phyloP scores from a whole-genome alignment of 331 rosid genomes.

The Pyracantha coccinea region DNA sequence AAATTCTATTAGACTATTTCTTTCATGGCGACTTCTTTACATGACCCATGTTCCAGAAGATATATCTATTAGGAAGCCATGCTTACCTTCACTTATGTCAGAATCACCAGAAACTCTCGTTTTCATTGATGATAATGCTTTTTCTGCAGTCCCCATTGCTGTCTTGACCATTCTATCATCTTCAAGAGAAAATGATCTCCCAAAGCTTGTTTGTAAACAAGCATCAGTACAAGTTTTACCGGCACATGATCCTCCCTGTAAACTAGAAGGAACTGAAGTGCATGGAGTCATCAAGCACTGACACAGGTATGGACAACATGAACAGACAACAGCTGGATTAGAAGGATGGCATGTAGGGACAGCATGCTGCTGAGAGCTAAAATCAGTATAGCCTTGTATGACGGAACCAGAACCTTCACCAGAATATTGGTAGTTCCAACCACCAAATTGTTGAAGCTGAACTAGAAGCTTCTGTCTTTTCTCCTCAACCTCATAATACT shows the following conservation, averaged over 20 bases:
- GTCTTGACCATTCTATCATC: constrained; percentile 41
- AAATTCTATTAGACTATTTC: background rate
- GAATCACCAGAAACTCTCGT: constrained; percentile 33
- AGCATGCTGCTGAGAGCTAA: constrained; percentile 30
- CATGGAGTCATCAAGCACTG: constrained; percentile 31
- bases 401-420: constrained; percentile 28
- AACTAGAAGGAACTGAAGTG: constrained; percentile 30
- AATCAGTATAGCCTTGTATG: constrained; percentile 18
- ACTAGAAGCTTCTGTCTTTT: constrained; percentile 62
- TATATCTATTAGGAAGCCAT: background rate
- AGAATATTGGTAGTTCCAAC: constrained; percentile 45
- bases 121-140: constrained; percentile 56
- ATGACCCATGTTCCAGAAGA: constrained; percentile 1
- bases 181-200: constrained; percentile 26
- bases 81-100: constrained; percentile 46
- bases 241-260: constrained; percentile 29
- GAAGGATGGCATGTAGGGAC: constrained; percentile 29
- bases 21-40: background rate
- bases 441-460: constrained; percentile 60
- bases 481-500: constrained; percentile 83
- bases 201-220: constrained; percentile 27
- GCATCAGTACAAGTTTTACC: constrained; percentile 23
- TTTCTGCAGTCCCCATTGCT: constrained; percentile 69
- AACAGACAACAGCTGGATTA: constrained; percentile 29
- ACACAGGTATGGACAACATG: constrained; percentile 47